A percentile compares a stretch with the other conserved stretches of the same genome.
Evolutionary conservation across 192 early-diverging fungal species (phyloP).

Genomic region (Coemansia sp.): DNA sequence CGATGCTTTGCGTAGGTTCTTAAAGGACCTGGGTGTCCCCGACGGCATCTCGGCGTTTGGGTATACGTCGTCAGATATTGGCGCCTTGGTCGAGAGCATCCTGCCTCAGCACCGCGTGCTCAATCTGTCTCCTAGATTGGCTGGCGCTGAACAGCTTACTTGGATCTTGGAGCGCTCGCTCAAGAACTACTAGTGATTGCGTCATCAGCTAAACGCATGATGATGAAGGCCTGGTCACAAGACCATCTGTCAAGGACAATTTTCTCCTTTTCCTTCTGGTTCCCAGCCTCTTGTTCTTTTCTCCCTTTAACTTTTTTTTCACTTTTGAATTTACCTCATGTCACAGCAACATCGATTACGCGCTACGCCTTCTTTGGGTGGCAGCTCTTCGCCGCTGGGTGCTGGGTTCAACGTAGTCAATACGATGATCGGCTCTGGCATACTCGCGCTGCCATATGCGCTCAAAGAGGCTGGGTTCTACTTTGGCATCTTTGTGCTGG

Average conservation of each 20-base stretch:
- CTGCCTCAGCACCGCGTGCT: conserved; percentile 91
- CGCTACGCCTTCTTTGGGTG: not conserved
- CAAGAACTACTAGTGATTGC: conserved; percentile 33
- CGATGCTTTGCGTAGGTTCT: conserved; percentile 75
- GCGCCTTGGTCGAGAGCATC: conserved; percentile 75
- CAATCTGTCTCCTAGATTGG: conserved; percentile 73
- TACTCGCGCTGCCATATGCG: conserved; percentile 66
- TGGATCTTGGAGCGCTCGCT: conserved; percentile 48
- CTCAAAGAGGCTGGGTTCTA: conserved; percentile 63
- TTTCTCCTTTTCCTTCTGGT: not conserved
- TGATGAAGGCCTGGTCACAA: not conserved
- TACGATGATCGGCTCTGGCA: conserved; percentile 66
- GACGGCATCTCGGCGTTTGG: conserved; percentile 79
- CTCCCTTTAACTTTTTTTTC: not conserved
- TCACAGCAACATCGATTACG: not conserved
- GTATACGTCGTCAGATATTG: conserved; percentile 66
- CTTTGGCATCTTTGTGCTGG: conserved; percentile 51
- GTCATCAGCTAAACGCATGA: not conserved
- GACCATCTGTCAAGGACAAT: not conserved
- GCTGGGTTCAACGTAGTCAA: conserved; percentile 66
- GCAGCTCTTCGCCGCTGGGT: conserved; percentile 29
- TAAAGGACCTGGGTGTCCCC: conserved; percentile 75
- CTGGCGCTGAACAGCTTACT: conserved; percentile 46
- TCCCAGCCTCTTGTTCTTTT: not conserved
- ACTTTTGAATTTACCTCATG: not conserved